These are phyloP conservation scores for Sporothrix globosa DNA, from an alignment of 2,329 filamentous ascomycete genomes.

Conservation along the genomic window DNA sequence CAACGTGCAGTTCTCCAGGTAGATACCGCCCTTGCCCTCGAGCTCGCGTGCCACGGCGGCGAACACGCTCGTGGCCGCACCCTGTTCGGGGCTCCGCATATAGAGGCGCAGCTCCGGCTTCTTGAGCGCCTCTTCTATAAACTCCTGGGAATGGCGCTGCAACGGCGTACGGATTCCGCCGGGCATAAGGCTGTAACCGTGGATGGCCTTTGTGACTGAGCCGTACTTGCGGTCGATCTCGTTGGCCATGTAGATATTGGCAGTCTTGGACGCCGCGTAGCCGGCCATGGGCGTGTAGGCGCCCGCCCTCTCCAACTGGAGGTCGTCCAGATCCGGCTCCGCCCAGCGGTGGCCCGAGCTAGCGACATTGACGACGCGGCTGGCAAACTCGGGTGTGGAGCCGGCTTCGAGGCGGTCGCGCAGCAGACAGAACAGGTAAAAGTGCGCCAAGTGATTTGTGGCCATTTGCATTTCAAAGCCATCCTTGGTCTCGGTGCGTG, in stretches of 20 bases:
- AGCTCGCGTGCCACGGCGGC: slow-evolving; percentile 46
- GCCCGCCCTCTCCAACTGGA: slow-evolving; percentile 43
- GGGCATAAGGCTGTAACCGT: slow-evolving; percentile 50
- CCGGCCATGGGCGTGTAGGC: slow-evolving; percentile 44
- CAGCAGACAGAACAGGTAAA: slow-evolving; percentile 56
- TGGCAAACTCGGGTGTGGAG: slow-evolving; percentile 46
- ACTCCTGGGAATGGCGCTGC: slow-evolving; percentile 38
- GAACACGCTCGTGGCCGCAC: slow-evolving; percentile 49
- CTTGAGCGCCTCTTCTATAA: slow-evolving; percentile 35
- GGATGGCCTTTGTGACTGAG: slow-evolving; percentile 43
- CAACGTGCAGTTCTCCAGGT: slow-evolving; percentile 48
- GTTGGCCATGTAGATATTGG: slow-evolving; percentile 54
- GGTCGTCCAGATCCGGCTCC: slow-evolving; percentile 46
- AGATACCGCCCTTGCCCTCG: slow-evolving; percentile 49
- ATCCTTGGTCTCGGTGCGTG: slow-evolving; percentile 45
- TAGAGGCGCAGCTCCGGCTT: not conserved
- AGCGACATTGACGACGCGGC: slow-evolving; percentile 51
- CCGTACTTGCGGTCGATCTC: slow-evolving; percentile 52
- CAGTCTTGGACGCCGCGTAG: slow-evolving; percentile 52
- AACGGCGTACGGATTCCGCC: slow-evolving; percentile 47
- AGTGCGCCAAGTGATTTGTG: slow-evolving; percentile 57
- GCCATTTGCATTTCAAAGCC: slow-evolving; percentile 56
- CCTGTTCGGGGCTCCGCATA: slow-evolving; percentile 46
- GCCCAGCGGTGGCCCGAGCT: slow-evolving; percentile 47
- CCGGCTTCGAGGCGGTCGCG: slow-evolving; percentile 48